phyloP scores from a whole-genome alignment of 768 basidiomycete genomes.

The Amyloporia xantha region DNA sequence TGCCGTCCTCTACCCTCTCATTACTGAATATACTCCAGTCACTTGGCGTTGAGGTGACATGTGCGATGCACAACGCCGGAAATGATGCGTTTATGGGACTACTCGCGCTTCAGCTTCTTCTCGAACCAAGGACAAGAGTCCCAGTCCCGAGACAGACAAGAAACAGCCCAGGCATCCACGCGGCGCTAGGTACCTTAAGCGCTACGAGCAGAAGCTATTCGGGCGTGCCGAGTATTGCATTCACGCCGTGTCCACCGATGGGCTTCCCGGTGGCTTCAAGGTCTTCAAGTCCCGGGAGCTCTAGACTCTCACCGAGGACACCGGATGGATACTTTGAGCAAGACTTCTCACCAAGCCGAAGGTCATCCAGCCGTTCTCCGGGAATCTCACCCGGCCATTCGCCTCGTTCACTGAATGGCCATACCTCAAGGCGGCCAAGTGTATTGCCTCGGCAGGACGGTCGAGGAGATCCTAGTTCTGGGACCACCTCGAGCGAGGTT shows the following conservation, averaged over 20 bases:
- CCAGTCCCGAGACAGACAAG: conserved; percentile 12
- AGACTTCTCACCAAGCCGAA: background rate
- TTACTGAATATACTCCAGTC: conserved; percentile 59
- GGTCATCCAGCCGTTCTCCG: background rate
- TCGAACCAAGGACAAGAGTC: conserved; percentile 39
- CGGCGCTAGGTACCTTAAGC: conserved; percentile 9
- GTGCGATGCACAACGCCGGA: conserved; percentile 63
- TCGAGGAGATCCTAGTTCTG: no score
- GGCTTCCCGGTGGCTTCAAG: background rate
- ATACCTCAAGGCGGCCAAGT: background rate
- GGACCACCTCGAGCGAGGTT: no score
- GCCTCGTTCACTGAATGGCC: background rate
- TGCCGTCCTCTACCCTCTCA: conserved; percentile 48
- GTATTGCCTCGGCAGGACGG: no score
- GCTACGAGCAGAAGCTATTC: conserved; percentile 13
- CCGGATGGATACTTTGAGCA: background rate
- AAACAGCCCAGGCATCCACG: conserved; percentile 7
- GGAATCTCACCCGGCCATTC: background rate
- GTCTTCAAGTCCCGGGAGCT: background rate
- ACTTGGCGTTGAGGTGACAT: conserved; percentile 37
- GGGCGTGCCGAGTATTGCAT: conserved; percentile 9
- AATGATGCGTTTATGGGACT: conserved; percentile 73
- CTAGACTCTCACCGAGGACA: background rate
- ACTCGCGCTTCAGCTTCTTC: conserved; percentile 60
- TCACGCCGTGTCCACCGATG: conserved; percentile 9